Evolutionary conservation across 179 eudicot species (phyloP).

Genomic region (Silene noctiflora): DNA sequence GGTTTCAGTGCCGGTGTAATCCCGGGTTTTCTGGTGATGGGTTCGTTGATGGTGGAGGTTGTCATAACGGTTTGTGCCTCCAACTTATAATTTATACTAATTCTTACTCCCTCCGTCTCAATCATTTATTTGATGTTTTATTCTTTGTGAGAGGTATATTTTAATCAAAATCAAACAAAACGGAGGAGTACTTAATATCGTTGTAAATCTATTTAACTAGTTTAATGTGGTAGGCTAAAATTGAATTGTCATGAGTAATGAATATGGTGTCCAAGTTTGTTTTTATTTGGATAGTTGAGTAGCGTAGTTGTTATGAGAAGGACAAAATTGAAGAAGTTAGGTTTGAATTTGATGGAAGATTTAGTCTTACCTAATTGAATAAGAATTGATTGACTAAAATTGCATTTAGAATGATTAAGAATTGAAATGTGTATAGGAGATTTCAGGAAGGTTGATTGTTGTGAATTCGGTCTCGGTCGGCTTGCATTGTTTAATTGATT

Average conservation of each 20-base stretch:
- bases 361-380: constrained; percentile 17
- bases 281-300: background rate
- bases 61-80: constrained; percentile 44
- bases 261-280: too few species aligned
- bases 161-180: too few species aligned
- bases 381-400: constrained; percentile 10
- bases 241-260: too few species aligned
- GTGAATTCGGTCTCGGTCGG: constrained; percentile 3
- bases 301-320: constrained; percentile 12
- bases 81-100: background rate
- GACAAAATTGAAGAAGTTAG: constrained; percentile 23
- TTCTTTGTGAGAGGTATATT: too few species aligned
- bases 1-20: constrained; percentile 48
- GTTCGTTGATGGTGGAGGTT: constrained; percentile 38
- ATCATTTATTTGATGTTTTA: background rate
- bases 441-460: constrained; percentile 31
- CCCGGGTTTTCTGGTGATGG: constrained; percentile 59
- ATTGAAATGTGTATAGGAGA: constrained; percentile 21
- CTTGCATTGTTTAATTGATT: constrained; percentile 17
- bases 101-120: too few species aligned
- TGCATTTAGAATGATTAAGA: background rate
- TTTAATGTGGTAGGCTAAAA: too few species aligned
- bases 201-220: too few species aligned
- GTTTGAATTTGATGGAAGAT: background rate
- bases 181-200: too few species aligned